Percentiles rank a stretch among this genome's conserved stretches.
phyloP scores from a whole-genome alignment of 768 basidiomycete species.

The Boletus rubroflammeus region DNA sequence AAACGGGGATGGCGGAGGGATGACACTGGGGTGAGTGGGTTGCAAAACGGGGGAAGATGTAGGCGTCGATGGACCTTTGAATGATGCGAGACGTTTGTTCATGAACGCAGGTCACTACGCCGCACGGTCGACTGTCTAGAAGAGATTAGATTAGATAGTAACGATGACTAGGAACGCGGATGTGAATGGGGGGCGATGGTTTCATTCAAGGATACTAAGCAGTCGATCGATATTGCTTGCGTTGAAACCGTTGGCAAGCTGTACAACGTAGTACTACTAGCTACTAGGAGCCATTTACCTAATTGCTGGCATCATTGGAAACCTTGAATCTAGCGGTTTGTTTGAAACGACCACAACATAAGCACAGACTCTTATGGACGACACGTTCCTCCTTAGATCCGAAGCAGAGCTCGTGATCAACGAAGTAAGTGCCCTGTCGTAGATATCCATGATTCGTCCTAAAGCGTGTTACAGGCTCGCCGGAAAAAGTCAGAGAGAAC shows the following conservation, averaged over 20 bases:
- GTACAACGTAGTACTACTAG: too few species aligned
- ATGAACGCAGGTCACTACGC: slow-evolving; percentile 22
- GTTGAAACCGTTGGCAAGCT: not conserved
- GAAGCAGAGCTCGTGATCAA: slow-evolving; percentile 32
- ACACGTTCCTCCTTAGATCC: slow-evolving; percentile 27
- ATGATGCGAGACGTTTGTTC: slow-evolving; percentile 67
- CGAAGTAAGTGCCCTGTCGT: slow-evolving; percentile 16
- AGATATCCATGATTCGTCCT: not conserved
- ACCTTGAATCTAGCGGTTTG: not conserved
- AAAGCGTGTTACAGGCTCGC: slow-evolving; percentile 48
- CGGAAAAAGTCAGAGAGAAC: slow-evolving; percentile 67
- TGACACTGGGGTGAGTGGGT: slow-evolving; percentile 32
- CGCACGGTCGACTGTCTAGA: not conserved
- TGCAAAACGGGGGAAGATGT: slow-evolving; percentile 58
- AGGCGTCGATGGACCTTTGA: slow-evolving; percentile 77
- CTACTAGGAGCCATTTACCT: not conserved
- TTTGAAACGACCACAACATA: not conserved
- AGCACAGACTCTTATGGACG: slow-evolving; percentile 18
- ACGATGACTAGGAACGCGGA: too few species aligned
- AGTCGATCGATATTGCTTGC: too few species aligned
- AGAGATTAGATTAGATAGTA: slow-evolving; percentile 26
- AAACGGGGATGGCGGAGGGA: slow-evolving; percentile 42
- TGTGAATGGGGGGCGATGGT: too few species aligned
- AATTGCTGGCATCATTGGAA: not conserved
- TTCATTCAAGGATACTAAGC: too few species aligned